Conservation (phyloP, 352 stramenopile species). For the Globisporangium heterothallicum region DNA sequence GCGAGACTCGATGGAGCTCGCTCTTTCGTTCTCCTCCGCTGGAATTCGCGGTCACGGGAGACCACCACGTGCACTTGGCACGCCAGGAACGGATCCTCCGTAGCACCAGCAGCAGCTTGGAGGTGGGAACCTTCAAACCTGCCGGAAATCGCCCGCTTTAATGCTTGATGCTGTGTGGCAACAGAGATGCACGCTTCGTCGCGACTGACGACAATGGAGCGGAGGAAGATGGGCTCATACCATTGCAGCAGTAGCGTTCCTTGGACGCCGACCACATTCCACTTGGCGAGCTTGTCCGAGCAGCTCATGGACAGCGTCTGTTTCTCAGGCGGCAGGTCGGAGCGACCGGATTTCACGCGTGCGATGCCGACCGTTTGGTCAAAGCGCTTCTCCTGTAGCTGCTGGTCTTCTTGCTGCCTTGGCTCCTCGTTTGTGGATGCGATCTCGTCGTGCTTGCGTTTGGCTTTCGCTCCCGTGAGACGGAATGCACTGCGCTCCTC, state of each 20-base stretch:
- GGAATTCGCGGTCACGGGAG: slow-evolving; percentile 13
- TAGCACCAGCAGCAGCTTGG: too few relatives aligned
- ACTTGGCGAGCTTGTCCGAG: slow-evolving; percentile 91
- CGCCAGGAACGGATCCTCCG: too few relatives aligned
- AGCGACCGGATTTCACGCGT: slow-evolving; percentile 89
- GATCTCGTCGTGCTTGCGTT: slow-evolving; percentile 21
- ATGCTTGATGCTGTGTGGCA: slow-evolving; percentile 30
- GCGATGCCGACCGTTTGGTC: slow-evolving; percentile 69
- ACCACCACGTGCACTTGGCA: slow-evolving; percentile 10
- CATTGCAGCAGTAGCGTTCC: slow-evolving; percentile 63
- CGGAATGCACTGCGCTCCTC: slow-evolving; percentile 39
- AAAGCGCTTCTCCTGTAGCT: slow-evolving; percentile 37
- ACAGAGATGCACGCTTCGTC: slow-evolving; percentile 33
- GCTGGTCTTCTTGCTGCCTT: neutral
- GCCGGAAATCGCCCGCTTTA: slow-evolving; percentile 40
- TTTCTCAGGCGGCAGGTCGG: slow-evolving; percentile 81
- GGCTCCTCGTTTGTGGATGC: neutral
- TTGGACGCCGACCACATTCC: slow-evolving; percentile 79
- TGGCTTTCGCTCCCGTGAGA: slow-evolving; percentile 57
- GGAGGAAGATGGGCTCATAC: slow-evolving; percentile 51
- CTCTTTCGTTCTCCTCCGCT: slow-evolving; percentile 5
- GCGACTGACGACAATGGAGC: slow-evolving; percentile 40
- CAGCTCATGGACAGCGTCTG: slow-evolving; percentile 91
- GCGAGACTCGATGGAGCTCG: slow-evolving; percentile 37
- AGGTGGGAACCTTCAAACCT: slow-evolving; percentile 23